A percentile compares a stretch with the other conserved stretches of the same genome.
phyloP scores from a whole-genome alignment of 2,329 filamentous ascomycete species.

The Allantophomopsis lycopodina region DNA sequence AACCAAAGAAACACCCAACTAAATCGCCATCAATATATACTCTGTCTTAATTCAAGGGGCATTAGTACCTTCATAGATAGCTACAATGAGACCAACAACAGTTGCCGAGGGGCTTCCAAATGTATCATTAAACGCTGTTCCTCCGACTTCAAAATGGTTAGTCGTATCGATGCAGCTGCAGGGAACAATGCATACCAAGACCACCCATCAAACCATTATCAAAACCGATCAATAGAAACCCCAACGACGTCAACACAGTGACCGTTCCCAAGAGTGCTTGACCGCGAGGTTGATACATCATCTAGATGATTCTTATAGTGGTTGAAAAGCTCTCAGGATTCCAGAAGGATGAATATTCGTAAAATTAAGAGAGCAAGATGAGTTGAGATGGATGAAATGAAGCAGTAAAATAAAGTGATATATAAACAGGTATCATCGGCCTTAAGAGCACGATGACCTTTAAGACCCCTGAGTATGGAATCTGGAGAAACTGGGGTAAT shows the following conservation, averaged over 20 bases:
- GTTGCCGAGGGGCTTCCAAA: conserved; percentile 24
- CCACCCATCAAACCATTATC: conserved; percentile 31
- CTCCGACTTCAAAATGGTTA: neutral
- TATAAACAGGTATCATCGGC: too few species aligned
- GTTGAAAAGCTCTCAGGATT: too few species aligned
- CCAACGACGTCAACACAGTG: conserved; percentile 28
- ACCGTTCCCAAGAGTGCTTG: conserved; percentile 26
- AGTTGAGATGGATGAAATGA: too few species aligned
- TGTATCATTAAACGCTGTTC: conserved; percentile 23
- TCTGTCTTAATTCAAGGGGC: too few species aligned
- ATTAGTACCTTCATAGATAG: conserved; percentile 30
- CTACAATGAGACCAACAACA: conserved; percentile 30
- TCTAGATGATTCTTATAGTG: neutral
- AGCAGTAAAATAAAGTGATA: too few species aligned
- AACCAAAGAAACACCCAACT: conserved; percentile 36
- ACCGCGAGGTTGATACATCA: conserved; percentile 11
- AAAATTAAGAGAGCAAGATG: too few species aligned
- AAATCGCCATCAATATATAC: conserved; percentile 8
- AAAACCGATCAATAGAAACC: conserved; percentile 33
- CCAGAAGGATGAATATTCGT: too few species aligned
- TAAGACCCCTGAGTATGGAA: too few species aligned
- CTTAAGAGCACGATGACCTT: too few species aligned
- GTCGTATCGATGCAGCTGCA: conserved; percentile 19
- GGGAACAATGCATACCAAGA: conserved; percentile 9
- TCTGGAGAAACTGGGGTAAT: too few species aligned